Base-by-base conservation (phyloP, 2,329 filamentous ascomycete species). In the Xylaria sp. region DNA sequence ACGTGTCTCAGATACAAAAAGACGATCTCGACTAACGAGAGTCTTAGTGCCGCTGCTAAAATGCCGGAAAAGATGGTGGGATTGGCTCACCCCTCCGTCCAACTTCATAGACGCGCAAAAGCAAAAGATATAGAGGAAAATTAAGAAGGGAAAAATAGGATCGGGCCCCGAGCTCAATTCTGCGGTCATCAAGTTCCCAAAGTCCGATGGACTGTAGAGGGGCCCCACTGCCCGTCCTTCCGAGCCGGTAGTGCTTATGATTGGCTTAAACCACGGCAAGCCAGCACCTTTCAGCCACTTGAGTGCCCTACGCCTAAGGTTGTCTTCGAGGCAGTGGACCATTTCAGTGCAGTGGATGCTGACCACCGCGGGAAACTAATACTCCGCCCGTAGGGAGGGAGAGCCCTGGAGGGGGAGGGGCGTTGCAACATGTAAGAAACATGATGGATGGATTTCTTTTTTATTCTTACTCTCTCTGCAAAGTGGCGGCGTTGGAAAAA, bases 131-230 rank as follows among this genome's bases (percentile, higher is more conserved):
- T 17, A 26, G 24, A 52, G 41, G 37, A 40, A 51, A 40, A 9
- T 38, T n/a, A 37, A 18, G 19, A n/a, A 26, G 22, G 21, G 16
- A 24, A 38, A 34, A 39, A 38, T n/a, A 44, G 43, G 38, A 43
- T 47, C 47, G 48, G 55, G 53, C n/a, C n/a, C n/a, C n/a, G n/a
- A n/a, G n/a, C n/a, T n/a, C n/a, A 57, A 57, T 56, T 59, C 54
- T 54, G 37, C 39, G 34, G 38, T 40, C 38, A 58, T 48, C 26
- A 46, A 52, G 55, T 46, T 55, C 53, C 44, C 51, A 42, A 54
- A 37, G 44, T 45, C 48, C 38, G 44, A 39, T 43, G 37, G n/a
- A 34, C 34, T 34, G 24, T 24, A 16, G 19, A 26, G 16, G 16
- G 24, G 41, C 9, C 41, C 42, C 42, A 44, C 45, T 40, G 46